Conservation (phyloP, 1,284 basidiomycete genomes). For the Fomitopsis palustris region DNA sequence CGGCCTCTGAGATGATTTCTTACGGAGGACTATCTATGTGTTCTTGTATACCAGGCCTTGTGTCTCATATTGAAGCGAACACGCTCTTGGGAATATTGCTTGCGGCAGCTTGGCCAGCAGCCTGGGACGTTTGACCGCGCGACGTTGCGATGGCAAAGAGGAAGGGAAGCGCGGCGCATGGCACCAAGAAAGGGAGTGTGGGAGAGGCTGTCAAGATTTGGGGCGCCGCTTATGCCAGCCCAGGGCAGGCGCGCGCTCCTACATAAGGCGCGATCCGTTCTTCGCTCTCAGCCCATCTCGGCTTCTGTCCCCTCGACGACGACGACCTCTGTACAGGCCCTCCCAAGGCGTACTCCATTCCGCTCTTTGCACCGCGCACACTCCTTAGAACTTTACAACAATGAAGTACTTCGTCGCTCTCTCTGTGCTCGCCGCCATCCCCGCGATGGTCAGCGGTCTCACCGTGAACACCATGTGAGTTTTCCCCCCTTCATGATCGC, state of each 20-base stretch:
- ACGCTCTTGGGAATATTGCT: neutral
- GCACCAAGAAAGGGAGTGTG: neutral
- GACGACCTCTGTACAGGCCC: neutral
- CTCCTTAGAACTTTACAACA: slow-evolving; percentile 6
- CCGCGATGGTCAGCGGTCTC: slow-evolving; percentile 37
- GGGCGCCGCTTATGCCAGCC: neutral
- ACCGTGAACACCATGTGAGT: slow-evolving; percentile 72
- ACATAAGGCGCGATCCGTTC: neutral
- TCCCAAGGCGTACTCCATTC: neutral
- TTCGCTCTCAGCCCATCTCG: slow-evolving; percentile 5
- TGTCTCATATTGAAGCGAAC: neutral
- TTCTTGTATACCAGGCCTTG: neutral
- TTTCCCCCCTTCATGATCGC: neutral
- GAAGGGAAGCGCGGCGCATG: neutral
- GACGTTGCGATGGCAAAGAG: neutral
- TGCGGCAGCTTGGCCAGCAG: neutral
- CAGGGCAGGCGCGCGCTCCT: neutral
- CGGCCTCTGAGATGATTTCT: slow-evolving; percentile 46
- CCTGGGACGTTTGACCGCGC: neutral
- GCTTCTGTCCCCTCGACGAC: slow-evolving; percentile 4
- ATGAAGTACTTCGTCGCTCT: slow-evolving; percentile 53
- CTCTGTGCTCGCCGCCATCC: slow-evolving; percentile 42
- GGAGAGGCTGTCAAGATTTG: slow-evolving; percentile 1
- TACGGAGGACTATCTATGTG: neutral
- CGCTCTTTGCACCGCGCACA: slow-evolving; percentile 12